phyloP scores from a whole-genome alignment of 257 asterid genomes.

The Rubia yunnanensis region DNA sequence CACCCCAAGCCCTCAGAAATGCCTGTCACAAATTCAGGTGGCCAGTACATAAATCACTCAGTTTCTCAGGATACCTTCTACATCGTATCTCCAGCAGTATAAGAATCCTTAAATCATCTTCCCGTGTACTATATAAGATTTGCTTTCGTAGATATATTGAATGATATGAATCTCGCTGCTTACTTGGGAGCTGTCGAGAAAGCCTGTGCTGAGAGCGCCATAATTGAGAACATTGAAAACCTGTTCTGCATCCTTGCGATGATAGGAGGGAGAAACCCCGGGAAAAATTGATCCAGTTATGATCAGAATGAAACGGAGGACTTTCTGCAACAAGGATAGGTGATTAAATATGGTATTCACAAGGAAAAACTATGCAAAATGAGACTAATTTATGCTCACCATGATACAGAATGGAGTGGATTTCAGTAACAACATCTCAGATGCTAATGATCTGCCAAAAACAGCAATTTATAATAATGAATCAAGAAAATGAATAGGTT shows the following conservation, averaged over 20 bases:
- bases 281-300: conserved; percentile 23
- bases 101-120: too few relatives aligned
- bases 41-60: background rate
- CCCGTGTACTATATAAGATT: too few relatives aligned
- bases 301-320: conserved; percentile 16
- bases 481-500: background rate
- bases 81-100: too few relatives aligned
- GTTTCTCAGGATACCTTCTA: too few relatives aligned
- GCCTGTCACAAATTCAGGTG: conserved; percentile 28
- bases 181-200: conserved; percentile 46
- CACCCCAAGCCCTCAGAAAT: conserved; percentile 57
- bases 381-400: conserved; percentile 18
- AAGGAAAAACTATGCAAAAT: background rate
- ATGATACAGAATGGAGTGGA: conserved; percentile 8
- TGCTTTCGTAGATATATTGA: background rate
- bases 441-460: conserved; percentile 8
- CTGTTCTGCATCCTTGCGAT: conserved; percentile 3
- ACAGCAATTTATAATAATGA: too few relatives aligned
- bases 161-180: background rate
- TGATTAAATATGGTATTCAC: background rate
- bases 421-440: background rate
- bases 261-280: conserved; percentile 5
- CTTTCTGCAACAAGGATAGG: conserved; percentile 22
- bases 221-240: conserved; percentile 38
- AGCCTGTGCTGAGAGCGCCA: conserved; percentile 41